These are phyloP conservation scores for Trapa bicornis DNA, from an alignment of 345 rosid species.

Conservation along the genomic window DNA sequence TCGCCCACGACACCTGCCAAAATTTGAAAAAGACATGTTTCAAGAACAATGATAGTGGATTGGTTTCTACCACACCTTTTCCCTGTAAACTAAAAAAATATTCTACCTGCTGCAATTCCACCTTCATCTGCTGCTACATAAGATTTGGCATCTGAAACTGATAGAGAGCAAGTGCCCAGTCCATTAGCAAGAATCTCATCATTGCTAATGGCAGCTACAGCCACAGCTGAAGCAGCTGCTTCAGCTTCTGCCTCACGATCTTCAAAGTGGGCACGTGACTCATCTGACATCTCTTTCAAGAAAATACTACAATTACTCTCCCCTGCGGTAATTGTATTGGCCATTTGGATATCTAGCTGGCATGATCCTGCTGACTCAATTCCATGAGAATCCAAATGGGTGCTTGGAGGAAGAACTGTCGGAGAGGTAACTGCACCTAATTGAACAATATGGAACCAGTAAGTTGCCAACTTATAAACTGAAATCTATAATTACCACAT, in stretches of 20 bases:
- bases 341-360: slow-evolving; percentile 33
- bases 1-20: slow-evolving; percentile 41
- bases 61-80: no score
- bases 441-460: slow-evolving; percentile 8
- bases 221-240: slow-evolving; percentile 89
- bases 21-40: neutral
- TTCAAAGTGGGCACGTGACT: slow-evolving; percentile 44
- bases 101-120: slow-evolving; percentile 30
- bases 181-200: slow-evolving; percentile 57
- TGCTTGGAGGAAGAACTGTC: slow-evolving; percentile 44
- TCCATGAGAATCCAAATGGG: slow-evolving; percentile 36
- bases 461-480: neutral
- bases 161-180: slow-evolving; percentile 25
- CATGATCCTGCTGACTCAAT: slow-evolving; percentile 47
- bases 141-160: slow-evolving; percentile 48
- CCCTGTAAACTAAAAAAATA: neutral
- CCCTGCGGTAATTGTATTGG: slow-evolving; percentile 27
- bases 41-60: no score
- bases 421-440: slow-evolving; percentile 95
- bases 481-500: neutral
- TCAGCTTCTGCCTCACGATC: slow-evolving; percentile 70
- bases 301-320: slow-evolving; percentile 47
- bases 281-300: slow-evolving; percentile 48
- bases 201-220: slow-evolving; percentile 85
- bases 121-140: slow-evolving; percentile 42